These are phyloP conservation scores for Colletotrichum truncatum DNA, from an alignment of 2,329 filamentous ascomycete species.

Conservation along the genomic window DNA sequence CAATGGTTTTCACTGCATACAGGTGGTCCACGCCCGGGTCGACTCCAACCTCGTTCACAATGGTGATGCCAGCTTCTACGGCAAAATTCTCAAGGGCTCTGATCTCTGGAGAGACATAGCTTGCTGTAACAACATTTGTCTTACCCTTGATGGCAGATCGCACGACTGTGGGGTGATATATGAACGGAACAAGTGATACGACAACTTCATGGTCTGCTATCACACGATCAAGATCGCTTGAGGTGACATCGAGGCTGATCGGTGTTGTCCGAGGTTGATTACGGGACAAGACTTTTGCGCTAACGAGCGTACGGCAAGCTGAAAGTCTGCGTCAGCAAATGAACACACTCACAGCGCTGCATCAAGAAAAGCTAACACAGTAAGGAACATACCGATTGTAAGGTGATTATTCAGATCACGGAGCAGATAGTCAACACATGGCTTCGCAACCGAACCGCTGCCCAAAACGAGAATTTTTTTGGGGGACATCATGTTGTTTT, in stretches of 20 bases:
- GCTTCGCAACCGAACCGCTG: slow-evolving; percentile 32
- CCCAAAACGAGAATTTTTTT: slow-evolving; percentile 33
- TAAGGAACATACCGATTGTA: slow-evolving; percentile 25
- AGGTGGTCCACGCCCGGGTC: slow-evolving; percentile 50
- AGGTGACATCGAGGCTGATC: slow-evolving; percentile 32
- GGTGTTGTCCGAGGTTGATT: background rate
- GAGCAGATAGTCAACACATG: slow-evolving; percentile 33
- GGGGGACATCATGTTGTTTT: too few species aligned
- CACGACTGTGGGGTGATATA: slow-evolving; percentile 58
- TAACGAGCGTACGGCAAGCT: slow-evolving; percentile 30
- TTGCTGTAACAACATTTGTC: slow-evolving; percentile 79
- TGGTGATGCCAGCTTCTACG: slow-evolving; percentile 75
- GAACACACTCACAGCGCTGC: too few species aligned
- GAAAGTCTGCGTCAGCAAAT: too few species aligned
- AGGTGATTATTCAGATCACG: slow-evolving; percentile 22
- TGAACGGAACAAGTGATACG: slow-evolving; percentile 37
- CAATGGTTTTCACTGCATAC: slow-evolving; percentile 73
- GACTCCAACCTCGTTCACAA: slow-evolving; percentile 77
- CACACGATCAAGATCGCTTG: slow-evolving; percentile 26
- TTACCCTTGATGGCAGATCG: slow-evolving; percentile 75
- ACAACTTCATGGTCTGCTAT: slow-evolving; percentile 33
- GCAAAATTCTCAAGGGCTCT: slow-evolving; percentile 67
- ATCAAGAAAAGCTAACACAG: background rate
- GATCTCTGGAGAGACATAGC: slow-evolving; percentile 77
- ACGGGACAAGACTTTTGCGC: background rate